A percentile compares a stretch with the other conserved stretches of the same genome.
Evolutionary conservation across 192 early-diverging fungal genomes (phyloP).

Genomic region (Entophlyctis luteolus): DNA sequence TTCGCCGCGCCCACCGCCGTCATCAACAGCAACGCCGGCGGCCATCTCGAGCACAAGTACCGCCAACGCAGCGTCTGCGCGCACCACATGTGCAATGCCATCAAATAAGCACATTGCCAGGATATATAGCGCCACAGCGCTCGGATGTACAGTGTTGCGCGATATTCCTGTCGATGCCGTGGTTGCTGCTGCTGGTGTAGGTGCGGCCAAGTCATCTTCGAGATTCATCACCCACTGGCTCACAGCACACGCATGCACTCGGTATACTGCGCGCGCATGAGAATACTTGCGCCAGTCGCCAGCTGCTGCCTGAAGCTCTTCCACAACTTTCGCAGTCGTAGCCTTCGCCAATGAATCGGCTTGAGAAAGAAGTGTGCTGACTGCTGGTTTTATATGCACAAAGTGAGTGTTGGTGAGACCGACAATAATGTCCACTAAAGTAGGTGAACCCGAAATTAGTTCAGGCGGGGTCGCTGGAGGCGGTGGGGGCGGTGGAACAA

Average conservation of each 20-base stretch:
- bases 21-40: constrained; percentile 18
- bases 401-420: constrained; percentile 1
- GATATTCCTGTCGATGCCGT: not conserved
- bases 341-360: not conserved
- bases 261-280: not conserved
- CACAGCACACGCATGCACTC: constrained; percentile 15
- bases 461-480: not conserved
- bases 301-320: not conserved
- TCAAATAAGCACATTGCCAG: constrained; percentile 22
- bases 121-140: constrained; percentile 9
- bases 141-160: constrained; percentile 4
- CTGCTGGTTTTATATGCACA: not conserved
- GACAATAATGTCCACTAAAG: constrained; percentile 1
- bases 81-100: not conserved
- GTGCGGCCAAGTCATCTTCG: no score
- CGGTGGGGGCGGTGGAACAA: not conserved
- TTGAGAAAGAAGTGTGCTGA: not conserved
- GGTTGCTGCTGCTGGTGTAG: not conserved
- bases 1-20: not conserved
- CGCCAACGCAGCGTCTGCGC: not conserved
- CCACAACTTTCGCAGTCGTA: not conserved
- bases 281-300: not conserved
- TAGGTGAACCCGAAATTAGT: not conserved
- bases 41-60: constrained; percentile 17
- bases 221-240: not conserved